Base-by-base conservation (phyloP, 2,329 filamentous ascomycete species). In the Cladosporium sp. region DNA sequence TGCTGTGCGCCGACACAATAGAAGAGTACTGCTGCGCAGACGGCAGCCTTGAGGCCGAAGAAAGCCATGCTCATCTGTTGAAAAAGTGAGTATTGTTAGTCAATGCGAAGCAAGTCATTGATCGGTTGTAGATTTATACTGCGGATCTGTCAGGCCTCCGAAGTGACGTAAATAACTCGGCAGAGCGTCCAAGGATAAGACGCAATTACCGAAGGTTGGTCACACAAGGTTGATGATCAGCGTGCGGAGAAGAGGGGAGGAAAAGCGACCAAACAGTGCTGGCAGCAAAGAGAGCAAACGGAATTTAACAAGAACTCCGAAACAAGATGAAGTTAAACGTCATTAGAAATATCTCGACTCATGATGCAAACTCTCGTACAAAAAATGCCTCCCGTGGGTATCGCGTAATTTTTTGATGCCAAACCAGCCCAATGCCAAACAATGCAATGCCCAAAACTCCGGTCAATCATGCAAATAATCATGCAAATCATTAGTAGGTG, bases 401-500 rank as follows among this genome's bases (percentile, higher is more conserved):
- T 38, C 35, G 13, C n/a, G n/a, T 38, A 13, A 38, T 18, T 38
- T 38, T 38, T 14, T 14, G 11, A 38, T 38, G 13, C 35, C 34
- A 35, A 35, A 28, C 22, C 22, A 28, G 22, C 22, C 22, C 22
- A 28, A 28, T 28, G 22, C 22, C 22, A 35, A 38, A n/a, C 1
- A 4, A 38, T 38, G 35, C 35, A 38, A 38, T 38, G 35, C n/a
- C 35, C 10, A 38, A 19, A 50, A 43, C 40, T 43, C 48, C 48
- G 28, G 31, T 31, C 4, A 14, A 43, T 43, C 6, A 49, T 35
- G 48, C 48, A 32, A 31, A 32, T 43, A 14, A 43, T 43, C 6
- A 49, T 35, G 48, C 48, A 32, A 31, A 32, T 43, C 48, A 31
- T 50, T 38, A 50, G 41, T 50, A 16, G 10, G 9, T 19, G 34